Evolutionary conservation across 805 yeast species (phyloP).

Genomic region (Cyberlindnera suaveolens): DNA sequence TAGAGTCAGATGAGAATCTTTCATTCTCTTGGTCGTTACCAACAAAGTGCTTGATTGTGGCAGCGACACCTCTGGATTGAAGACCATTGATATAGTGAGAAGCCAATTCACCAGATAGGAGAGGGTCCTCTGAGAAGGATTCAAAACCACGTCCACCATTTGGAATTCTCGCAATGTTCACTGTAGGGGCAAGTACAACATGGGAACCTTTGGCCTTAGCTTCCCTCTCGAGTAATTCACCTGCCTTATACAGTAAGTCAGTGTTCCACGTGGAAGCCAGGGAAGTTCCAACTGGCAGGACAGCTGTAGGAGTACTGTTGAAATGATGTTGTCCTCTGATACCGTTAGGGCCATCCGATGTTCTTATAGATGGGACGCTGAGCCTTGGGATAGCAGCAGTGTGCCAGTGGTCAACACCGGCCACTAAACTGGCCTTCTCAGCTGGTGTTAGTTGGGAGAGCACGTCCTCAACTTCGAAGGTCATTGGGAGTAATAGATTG

Average conservation of each 20-base stretch:
- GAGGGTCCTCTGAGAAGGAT: constrained; percentile 55
- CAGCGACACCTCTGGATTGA: constrained; percentile 42
- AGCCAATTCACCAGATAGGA: constrained; percentile 37
- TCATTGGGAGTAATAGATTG: background rate
- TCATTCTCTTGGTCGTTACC: constrained; percentile 56
- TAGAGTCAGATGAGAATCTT: constrained; percentile 39
- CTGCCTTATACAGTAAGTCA: constrained; percentile 39
- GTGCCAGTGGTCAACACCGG: constrained; percentile 43
- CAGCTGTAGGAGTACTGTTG: constrained; percentile 44
- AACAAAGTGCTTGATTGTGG: constrained; percentile 53
- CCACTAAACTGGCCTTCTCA: constrained; percentile 15
- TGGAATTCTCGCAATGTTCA: constrained; percentile 50
- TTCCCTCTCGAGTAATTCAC: constrained; percentile 46
- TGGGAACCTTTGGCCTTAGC: constrained; percentile 47
- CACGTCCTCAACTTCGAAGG: constrained; percentile 14
- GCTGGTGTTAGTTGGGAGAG: constrained; percentile 6
- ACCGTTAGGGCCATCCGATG: constrained; percentile 59
- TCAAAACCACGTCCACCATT: constrained; percentile 59
- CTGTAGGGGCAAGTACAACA: constrained; percentile 40
- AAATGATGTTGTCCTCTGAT: constrained; percentile 49
- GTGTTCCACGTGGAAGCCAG: constrained; percentile 49
- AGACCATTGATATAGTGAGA: constrained; percentile 44
- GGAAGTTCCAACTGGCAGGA: constrained; percentile 55
- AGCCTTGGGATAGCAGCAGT: constrained; percentile 30
- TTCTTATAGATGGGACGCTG: constrained; percentile 38